Conservation (phyloP, 73 alveolate species). For the Paramecium biaurelia region DNA sequence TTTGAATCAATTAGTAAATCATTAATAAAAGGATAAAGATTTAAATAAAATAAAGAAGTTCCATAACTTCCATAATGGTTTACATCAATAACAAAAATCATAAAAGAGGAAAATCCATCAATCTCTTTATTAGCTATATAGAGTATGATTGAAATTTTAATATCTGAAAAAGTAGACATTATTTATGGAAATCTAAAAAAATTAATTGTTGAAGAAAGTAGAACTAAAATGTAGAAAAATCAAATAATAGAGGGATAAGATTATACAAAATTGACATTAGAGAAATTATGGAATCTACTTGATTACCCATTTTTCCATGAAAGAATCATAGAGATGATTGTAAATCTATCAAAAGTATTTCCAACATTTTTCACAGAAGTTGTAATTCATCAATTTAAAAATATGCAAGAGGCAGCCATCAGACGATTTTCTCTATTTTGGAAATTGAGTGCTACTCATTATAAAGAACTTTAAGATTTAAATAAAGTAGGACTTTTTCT, state of each 20-base stretch:
- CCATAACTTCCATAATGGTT: slow-evolving; percentile 56
- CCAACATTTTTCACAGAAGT: slow-evolving; percentile 61
- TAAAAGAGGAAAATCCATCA: slow-evolving; percentile 53
- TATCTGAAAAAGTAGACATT: slow-evolving; percentile 39
- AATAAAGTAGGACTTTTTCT: slow-evolving; percentile 59
- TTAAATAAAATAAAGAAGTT: background rate
- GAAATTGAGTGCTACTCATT: slow-evolving; percentile 56
- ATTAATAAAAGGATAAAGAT: slow-evolving; percentile 15
- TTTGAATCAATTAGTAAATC: background rate
- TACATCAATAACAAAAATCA: slow-evolving; percentile 38
- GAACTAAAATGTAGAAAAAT: slow-evolving; percentile 37
- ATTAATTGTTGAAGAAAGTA: slow-evolving; percentile 51
- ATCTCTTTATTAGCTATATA: slow-evolving; percentile 55
- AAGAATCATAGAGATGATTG: slow-evolving; percentile 59
- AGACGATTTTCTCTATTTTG: slow-evolving; percentile 64
- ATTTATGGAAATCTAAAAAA: slow-evolving; percentile 47
- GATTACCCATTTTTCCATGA: slow-evolving; percentile 61
- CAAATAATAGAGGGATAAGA: slow-evolving; percentile 56
- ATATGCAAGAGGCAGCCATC: slow-evolving; percentile 60
- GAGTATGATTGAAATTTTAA: slow-evolving; percentile 54
- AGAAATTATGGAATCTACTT: slow-evolving; percentile 57
- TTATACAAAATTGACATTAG: slow-evolving; percentile 58
- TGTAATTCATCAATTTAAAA: slow-evolving; percentile 40
- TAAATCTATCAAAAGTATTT: slow-evolving; percentile 57
- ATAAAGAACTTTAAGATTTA: slow-evolving; percentile 19